A percentile compares a stretch with the other conserved stretches of the same genome.
phyloP scores from a whole-genome alignment of 495 filamentous ascomycete species.

The Polyplosphaeria fusca region DNA sequence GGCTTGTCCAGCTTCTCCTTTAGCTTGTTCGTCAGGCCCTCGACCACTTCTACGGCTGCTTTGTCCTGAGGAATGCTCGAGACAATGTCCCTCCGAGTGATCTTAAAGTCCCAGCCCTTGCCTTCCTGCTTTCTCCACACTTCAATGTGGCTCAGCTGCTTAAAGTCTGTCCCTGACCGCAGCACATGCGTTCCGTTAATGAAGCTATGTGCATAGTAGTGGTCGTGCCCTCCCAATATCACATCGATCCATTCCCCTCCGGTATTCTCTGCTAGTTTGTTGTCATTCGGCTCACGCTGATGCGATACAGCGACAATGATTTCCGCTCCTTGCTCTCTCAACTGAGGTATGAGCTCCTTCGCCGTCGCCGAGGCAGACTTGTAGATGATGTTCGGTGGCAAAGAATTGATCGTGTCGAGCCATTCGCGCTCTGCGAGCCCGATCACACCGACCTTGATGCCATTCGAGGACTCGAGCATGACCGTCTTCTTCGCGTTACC shows the following conservation, averaged over 20 bases:
- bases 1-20: conserved; percentile 76
- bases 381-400: conserved; percentile 78
- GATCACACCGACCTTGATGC: conserved; percentile 79
- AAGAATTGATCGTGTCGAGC: conserved; percentile 81
- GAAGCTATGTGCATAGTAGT: conserved; percentile 74
- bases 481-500: conserved; percentile 65
- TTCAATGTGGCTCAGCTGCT: conserved; percentile 85
- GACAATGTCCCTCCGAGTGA: conserved; percentile 68
- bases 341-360: conserved; percentile 61
- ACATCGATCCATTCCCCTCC: conserved; percentile 71
- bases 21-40: conserved; percentile 65
- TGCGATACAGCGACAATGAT: conserved; percentile 79
- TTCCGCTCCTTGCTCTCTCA: conserved; percentile 74
- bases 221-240: conserved; percentile 85
- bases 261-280: conserved; percentile 70
- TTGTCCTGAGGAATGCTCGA: conserved; percentile 61
- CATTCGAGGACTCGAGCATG: conserved; percentile 74
- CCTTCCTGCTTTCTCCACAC: conserved; percentile 51
- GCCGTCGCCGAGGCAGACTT: conserved; percentile 70
- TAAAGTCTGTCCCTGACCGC: conserved; percentile 83
- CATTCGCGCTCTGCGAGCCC: conserved; percentile 77
- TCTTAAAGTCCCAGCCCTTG: conserved; percentile 71
- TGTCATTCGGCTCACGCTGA: conserved; percentile 72
- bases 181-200: conserved; percentile 77
- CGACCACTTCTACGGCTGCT: conserved; percentile 55